Base-by-base conservation (phyloP, 2,329 filamentous ascomycete genomes). In the Neopestalotiopsis sp. region DNA sequence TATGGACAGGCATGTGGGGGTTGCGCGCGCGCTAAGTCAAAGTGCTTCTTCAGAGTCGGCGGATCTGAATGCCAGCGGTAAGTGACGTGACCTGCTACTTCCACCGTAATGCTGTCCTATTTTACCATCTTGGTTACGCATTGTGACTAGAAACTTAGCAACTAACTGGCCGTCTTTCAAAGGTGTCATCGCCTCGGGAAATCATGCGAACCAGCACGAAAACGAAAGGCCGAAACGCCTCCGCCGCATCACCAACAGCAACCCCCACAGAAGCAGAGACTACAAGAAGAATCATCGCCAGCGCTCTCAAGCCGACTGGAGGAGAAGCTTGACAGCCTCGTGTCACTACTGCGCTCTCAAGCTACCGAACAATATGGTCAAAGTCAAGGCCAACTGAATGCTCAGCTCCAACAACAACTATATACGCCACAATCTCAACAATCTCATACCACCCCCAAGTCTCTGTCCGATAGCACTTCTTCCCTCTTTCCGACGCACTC, bases 301-400 rank as follows among this genome's bases (percentile, higher is more conserved):
- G 58, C 28, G 30, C 58, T 34, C 9, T 60, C 58, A 9, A 63
- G 30, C 30, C 60, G 60, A 20, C 75, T 78, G 3, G 76, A 78
- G 68, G 74, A 78, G 66, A 77, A 76, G 57, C 71, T 78, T 4
- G 77, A 78, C 42, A 74, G 75, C 24, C 65, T 78, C n/a, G 74
- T 78, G 4, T 70, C 72, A 4, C 72, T 78, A 32, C 72, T 78
- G 56, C 71, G 73, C 58, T 74, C 74, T n/a, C 76, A 77, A 49
- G 71, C 75, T 10, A 67, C 69, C 5, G 70, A 72, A 30, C 72
- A 68, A 42, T 66, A 69, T n/a, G 40, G 34, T 10, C 70, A 56
- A 56, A 75, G 40, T 75, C 78, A 61, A 52, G 64, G 30, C 13
- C 17, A 32, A 30, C 13, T n/a, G n/a, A 49, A 4, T 28, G 24